Conservation (phyloP, 2,329 filamentous ascomycete genomes). For the Uncinocarpus reesii region DNA sequence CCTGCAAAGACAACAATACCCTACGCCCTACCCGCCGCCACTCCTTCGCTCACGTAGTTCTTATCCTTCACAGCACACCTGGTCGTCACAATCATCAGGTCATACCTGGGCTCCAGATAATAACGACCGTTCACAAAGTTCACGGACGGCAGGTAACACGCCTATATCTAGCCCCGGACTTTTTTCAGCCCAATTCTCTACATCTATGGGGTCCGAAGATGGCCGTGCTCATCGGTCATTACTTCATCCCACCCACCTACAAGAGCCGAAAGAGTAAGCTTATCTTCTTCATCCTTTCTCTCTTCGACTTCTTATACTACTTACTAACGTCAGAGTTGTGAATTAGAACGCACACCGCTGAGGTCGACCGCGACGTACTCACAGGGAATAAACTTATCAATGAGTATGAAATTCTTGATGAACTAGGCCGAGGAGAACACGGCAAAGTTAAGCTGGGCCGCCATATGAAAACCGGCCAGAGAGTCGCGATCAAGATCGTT, state of each 20-base stretch:
- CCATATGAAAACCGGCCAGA: constrained; percentile 62
- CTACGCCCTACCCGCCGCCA: constrained; percentile 31
- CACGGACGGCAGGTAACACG: constrained; percentile 39
- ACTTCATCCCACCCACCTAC: constrained; percentile 60
- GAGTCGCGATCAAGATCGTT: constrained; percentile 97
- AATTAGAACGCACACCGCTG: constrained; percentile 70
- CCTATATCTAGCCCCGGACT: constrained; percentile 40
- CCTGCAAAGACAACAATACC: constrained; percentile 36
- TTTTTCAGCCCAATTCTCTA: constrained; percentile 31
- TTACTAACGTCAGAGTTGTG: background rate
- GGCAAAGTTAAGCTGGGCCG: constrained; percentile 95
- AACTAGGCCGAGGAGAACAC: constrained; percentile 90
- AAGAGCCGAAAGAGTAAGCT: constrained; percentile 64
- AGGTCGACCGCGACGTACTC: constrained; percentile 77
- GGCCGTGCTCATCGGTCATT: constrained; percentile 46
- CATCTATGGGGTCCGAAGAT: constrained; percentile 30
- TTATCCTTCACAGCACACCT: constrained; percentile 31
- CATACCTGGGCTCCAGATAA: constrained; percentile 19
- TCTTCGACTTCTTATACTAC: constrained; percentile 10
- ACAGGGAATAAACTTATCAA: constrained; percentile 96
- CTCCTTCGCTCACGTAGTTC: constrained; percentile 35
- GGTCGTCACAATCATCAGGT: constrained; percentile 22
- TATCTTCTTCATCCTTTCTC: constrained; percentile 4
- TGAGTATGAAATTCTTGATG: constrained; percentile 92
- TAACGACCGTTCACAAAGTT: constrained; percentile 20